Base-by-base conservation (phyloP, 2,329 filamentous ascomycete species). In the Neurospora sp. region DNA sequence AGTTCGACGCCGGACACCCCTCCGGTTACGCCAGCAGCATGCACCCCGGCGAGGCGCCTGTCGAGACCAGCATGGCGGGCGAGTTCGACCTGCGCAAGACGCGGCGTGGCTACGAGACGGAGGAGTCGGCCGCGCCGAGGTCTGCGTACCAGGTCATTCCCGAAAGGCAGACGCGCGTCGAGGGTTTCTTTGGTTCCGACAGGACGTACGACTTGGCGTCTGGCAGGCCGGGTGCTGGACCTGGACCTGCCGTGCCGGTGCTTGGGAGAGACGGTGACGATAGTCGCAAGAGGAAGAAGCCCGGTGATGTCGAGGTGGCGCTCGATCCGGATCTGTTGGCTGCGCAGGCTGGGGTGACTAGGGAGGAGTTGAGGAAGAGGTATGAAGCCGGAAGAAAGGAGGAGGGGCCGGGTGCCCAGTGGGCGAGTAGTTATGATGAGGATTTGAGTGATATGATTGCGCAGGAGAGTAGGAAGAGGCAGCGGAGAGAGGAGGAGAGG, bases 401-500 rank as follows among this genome's bases (percentile, higher is more conserved):
- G 73, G 91, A 91, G 78, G 88, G 89, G 19, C 79, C 86, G 33
- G 89, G 90, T 41, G 87, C 88, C 28, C 86, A 89, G 76, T 93
- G 90, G 87, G 87, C 88, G 70, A 69, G 37, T 67, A 41, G 39
- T 6, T 84, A 86, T 80, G 92, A 97, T 78, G 95, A 98, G 75
- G 95, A 97, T 78, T 81, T 99, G 70, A 95, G 90, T 76, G 92
- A 97, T 77, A 96, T 99, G 92, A 97, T 99, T 82, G 93, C 93
- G 12, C 90, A 92, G 76, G 96, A 98, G 82, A 93, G 90, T 77
- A 87, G 93, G 74, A 98, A 98, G 86, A 87, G 93, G 78, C 87
- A 94, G 78, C 96, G 94, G 86, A 88, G 91, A 74, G 94, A 97
- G 75, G 89, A 92, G 79, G 93, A 97, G 80, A 89, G 89, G 78